Evolutionary conservation across 129 eudicot species (phyloP).

Genomic region (Sambucus nigra): DNA sequence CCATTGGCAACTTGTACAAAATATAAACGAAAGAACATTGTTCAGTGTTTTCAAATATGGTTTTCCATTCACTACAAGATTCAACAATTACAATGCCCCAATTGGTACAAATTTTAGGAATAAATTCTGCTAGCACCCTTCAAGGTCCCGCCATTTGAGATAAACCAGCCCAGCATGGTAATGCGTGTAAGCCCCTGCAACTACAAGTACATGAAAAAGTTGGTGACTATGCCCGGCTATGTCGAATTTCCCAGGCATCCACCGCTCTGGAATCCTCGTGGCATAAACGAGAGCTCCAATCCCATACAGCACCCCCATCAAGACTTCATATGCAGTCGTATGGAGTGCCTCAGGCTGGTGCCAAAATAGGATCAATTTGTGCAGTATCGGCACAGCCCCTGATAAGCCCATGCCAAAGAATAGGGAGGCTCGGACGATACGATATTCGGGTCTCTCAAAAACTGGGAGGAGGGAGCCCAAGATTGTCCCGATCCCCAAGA

Average conservation of each 20-base stretch:
- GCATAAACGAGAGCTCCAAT: slow-evolving; percentile 88
- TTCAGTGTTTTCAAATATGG: no score
- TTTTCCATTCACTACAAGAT: no score
- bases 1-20: no score
- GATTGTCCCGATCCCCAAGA: slow-evolving; percentile 58
- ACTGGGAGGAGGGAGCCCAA: slow-evolving; percentile 72
- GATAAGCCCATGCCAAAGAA: slow-evolving; percentile 93
- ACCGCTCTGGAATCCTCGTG: slow-evolving; percentile 73
- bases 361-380: slow-evolving; percentile 74
- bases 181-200: slow-evolving; percentile 98
- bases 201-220: slow-evolving; percentile 87
- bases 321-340: slow-evolving; percentile 79
- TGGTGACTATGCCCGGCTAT: slow-evolving; percentile 94
- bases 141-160: slow-evolving; percentile 86
- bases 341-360: slow-evolving; percentile 78
- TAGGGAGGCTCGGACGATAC: slow-evolving; percentile 52
- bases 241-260: slow-evolving; percentile 98
- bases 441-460: slow-evolving; percentile 71
- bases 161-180: slow-evolving; percentile 77
- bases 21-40: no score
- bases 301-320: slow-evolving; percentile 86
- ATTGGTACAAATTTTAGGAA: no score
- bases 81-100: no score
- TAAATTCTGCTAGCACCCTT: slow-evolving; percentile 50
- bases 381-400: slow-evolving; percentile 72